Conservation (phyloP, 768 basidiomycete species). For the Cubamyces sp. region DNA sequence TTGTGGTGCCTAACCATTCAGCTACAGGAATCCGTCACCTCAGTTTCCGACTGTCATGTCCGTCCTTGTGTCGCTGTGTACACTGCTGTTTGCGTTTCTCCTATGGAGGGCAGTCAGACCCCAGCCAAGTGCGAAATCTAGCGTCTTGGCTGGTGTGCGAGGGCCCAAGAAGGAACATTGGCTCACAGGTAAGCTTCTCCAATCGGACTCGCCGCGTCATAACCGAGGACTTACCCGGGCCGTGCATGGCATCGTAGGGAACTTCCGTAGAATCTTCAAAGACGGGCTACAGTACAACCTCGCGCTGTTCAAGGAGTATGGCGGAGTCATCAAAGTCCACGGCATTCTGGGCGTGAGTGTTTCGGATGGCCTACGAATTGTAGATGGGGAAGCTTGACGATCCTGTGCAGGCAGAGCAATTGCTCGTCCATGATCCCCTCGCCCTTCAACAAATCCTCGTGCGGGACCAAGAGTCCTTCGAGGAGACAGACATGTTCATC, state of each 20-base stretch:
- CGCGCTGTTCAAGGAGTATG: conserved; percentile 36
- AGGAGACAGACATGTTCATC: conserved; percentile 25
- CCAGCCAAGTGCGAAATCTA: not conserved
- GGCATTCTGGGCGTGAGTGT: conserved; percentile 39
- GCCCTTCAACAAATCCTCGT: conserved; percentile 28
- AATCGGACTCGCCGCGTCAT: not conserved
- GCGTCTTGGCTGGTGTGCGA: conserved; percentile 14
- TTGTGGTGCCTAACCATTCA: too few species aligned
- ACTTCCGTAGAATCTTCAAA: conserved; percentile 37
- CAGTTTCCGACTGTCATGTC: too few species aligned
- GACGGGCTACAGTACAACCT: conserved; percentile 41
- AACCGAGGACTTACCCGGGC: too few species aligned
- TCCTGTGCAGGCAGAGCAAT: conserved; percentile 13
- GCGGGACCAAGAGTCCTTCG: conserved; percentile 26
- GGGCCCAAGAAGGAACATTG: conserved; percentile 42
- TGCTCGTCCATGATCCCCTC: conserved; percentile 30
- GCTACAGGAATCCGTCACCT: too few species aligned
- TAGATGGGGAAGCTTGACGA: not conserved
- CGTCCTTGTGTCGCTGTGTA: not conserved
- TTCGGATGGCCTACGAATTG: not conserved
- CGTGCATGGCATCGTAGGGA: conserved; percentile 31
- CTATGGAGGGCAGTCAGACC: not conserved
- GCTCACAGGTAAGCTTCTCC: conserved; percentile 35
- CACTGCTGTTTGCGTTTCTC: not conserved
- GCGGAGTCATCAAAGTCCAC: conserved; percentile 40